These are phyloP conservation scores for Phaeosphaeria sp. DNA, from an alignment of 2,329 filamentous ascomycete species.

Conservation along the genomic window DNA sequence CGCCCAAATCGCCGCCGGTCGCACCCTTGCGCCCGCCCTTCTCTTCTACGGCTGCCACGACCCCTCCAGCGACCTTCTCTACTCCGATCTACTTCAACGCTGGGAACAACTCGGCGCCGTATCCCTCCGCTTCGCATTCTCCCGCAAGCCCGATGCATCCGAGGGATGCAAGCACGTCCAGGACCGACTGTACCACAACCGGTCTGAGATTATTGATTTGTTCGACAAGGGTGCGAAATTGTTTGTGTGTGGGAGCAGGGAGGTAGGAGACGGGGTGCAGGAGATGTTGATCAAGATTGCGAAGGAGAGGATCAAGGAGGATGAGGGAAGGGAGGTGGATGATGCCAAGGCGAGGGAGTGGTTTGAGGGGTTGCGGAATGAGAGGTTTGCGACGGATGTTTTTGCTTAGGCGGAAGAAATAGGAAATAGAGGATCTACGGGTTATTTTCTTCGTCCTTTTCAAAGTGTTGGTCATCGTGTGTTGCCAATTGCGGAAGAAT, in stretches of 20 bases:
- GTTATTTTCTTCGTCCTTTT: no score
- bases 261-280: conserved; percentile 55
- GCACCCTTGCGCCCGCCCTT: conserved; percentile 64
- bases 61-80: conserved; percentile 64
- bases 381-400: conserved; percentile 56
- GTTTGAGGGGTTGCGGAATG: conserved; percentile 54
- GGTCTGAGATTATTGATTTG: conserved; percentile 52
- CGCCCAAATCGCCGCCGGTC: conserved; percentile 55
- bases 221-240: conserved; percentile 61
- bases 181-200: conserved; percentile 58
- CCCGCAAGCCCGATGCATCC: conserved; percentile 50
- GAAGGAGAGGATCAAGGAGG: conserved; percentile 49
- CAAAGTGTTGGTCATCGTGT: no score
- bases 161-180: conserved; percentile 62
- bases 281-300: conserved; percentile 52
- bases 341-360: conserved; percentile 53
- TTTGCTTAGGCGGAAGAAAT: conserved; percentile 43
- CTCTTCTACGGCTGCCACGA: conserved; percentile 70
- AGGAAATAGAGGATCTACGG: no score
- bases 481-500: no score
- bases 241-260: conserved; percentile 68
- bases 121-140: conserved; percentile 67
- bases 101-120: conserved; percentile 70
- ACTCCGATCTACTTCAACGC: conserved; percentile 62
- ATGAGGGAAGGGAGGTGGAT: conserved; percentile 43